Evolutionary conservation across 1,284 basidiomycete genomes (phyloP).

Genomic region (Apiotrichum akiyoshidainum): DNA sequence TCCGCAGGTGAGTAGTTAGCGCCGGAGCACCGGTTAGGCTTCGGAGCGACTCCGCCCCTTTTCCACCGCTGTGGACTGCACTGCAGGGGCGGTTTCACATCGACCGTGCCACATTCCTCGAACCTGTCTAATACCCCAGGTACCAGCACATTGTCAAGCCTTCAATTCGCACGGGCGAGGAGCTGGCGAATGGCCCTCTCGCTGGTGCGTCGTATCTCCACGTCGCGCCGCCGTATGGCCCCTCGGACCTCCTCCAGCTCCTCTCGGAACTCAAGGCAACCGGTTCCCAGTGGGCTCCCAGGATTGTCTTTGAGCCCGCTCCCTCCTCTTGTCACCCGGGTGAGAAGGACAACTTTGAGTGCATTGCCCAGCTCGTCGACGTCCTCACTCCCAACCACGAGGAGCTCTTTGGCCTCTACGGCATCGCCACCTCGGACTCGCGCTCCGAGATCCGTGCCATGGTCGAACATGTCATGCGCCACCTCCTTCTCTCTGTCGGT

Average conservation of each 20-base stretch:
- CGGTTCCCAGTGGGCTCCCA: slow-evolving; percentile 27
- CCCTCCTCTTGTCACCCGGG: slow-evolving; percentile 36
- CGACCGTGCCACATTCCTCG: not conserved
- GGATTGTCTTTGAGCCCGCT: slow-evolving; percentile 42
- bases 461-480: slow-evolving; percentile 27
- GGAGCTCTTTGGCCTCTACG: slow-evolving; percentile 40
- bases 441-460: slow-evolving; percentile 13
- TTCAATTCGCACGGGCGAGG: slow-evolving; percentile 21
- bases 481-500: slow-evolving; percentile 30
- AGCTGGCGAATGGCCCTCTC: slow-evolving; percentile 28
- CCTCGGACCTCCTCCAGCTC: slow-evolving; percentile 26
- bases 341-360: slow-evolving; percentile 31
- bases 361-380: slow-evolving; percentile 25
- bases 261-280: slow-evolving; percentile 16
- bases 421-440: slow-evolving; percentile 13
- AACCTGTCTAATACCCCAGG: slow-evolving; percentile 13
- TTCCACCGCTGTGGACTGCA: too few species aligned
- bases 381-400: slow-evolving; percentile 45
- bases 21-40: not conserved
- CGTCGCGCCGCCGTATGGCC: slow-evolving; percentile 35
- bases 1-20: slow-evolving; percentile 29
- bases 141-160: slow-evolving; percentile 34
- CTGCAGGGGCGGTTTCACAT: too few species aligned
- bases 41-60: too few species aligned
- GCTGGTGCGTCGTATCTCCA: slow-evolving; percentile 36